Conservation (phyloP, 208 protist species). For the Leishmania amazonensis region DNA sequence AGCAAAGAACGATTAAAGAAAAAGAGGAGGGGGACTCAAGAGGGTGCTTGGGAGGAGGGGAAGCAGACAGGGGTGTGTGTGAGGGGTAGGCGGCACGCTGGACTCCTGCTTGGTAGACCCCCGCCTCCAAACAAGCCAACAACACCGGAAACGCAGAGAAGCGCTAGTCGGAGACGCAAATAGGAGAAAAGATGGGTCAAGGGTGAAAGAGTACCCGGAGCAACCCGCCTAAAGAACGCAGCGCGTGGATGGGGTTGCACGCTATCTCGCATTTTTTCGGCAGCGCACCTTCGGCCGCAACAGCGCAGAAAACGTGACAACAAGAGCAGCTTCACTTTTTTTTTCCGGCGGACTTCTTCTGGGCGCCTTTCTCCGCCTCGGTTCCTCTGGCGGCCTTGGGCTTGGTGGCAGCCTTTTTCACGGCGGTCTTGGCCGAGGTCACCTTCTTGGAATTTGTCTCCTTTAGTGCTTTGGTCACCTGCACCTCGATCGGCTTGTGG, state of each 20-base stretch:
- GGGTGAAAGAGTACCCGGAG: neutral
- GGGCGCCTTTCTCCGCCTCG: neutral
- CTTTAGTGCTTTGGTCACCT: constrained; percentile 58
- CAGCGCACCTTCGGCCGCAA: neutral
- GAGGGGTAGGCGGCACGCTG: neutral
- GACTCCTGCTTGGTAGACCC: neutral
- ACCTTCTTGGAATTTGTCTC: constrained; percentile 36
- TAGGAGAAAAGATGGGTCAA: neutral
- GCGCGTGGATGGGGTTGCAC: neutral
- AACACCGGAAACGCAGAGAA: neutral
- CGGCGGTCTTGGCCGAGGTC: constrained; percentile 26
- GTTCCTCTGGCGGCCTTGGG: constrained; percentile 12
- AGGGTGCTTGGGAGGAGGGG: neutral
- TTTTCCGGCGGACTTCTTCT: neutral
- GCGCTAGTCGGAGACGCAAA: neutral
- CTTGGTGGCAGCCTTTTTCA: constrained; percentile 28
- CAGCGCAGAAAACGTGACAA: neutral
- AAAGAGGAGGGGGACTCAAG: neutral
- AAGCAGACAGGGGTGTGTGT: neutral
- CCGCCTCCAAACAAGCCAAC: neutral
- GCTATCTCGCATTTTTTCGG: neutral
- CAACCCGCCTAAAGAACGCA: neutral
- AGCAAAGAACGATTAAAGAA: neutral
- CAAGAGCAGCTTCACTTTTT: neutral
- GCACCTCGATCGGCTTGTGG: constrained; percentile 62